These are phyloP conservation scores for Ophiocordyceps camponoti-rufipedis DNA, from an alignment of 2,329 filamentous ascomycete genomes.

Conservation along the genomic window DNA sequence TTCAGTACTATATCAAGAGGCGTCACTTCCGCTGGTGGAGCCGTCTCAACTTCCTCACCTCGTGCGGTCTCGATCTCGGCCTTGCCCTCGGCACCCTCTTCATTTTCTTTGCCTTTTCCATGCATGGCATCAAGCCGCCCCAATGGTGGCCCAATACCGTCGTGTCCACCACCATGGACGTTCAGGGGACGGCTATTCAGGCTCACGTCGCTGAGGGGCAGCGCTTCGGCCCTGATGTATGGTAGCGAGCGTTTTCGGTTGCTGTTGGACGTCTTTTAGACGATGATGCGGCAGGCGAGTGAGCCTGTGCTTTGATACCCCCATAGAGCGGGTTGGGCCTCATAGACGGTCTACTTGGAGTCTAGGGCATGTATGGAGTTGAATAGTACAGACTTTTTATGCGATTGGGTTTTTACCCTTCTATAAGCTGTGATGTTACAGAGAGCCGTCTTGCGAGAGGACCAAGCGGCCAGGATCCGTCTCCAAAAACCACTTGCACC, in stretches of 20 bases:
- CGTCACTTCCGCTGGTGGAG: conserved; percentile 53
- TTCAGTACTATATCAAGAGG: conserved; percentile 50
- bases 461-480: conserved; percentile 62
- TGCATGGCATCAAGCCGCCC: conserved; percentile 43
- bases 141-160: conserved; percentile 52
- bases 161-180: conserved; percentile 42
- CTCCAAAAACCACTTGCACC: conserved; percentile 71
- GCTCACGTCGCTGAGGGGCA: conserved; percentile 30
- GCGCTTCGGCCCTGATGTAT: conserved; percentile 41
- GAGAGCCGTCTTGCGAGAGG: conserved; percentile 16
- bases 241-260: conserved; percentile 17
- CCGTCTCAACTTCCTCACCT: conserved; percentile 54
- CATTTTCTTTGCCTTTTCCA: conserved; percentile 51
- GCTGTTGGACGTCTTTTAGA: conserved; percentile 6
- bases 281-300: neutral
- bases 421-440: neutral
- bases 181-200: conserved; percentile 38
- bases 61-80: conserved; percentile 50
- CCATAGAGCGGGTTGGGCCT: too few species aligned
- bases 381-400: neutral
- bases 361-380: neutral
- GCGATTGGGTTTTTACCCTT: neutral
- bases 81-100: conserved; percentile 48
- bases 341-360: too few species aligned
- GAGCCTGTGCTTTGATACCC: too few species aligned